These are phyloP conservation scores for Nevesoporus exiguus DNA, from an alignment of 768 basidiomycete genomes.

Conservation along the genomic window DNA sequence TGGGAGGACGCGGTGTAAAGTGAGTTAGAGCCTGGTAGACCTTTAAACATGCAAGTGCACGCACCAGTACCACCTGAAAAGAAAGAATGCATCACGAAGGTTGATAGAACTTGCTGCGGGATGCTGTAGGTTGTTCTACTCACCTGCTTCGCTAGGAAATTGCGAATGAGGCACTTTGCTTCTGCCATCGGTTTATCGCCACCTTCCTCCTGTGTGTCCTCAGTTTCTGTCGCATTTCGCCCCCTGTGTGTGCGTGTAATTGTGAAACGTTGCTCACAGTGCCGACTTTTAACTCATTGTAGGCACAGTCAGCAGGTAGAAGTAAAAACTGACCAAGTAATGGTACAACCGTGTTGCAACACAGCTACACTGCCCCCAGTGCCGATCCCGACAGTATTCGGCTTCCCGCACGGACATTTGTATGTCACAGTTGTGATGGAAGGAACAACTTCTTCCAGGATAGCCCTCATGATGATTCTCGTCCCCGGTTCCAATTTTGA, in stretches of 20 bases:
- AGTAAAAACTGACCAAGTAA: conserved; percentile 1
- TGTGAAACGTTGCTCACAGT: conserved; percentile 1
- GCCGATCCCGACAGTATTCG: background rate
- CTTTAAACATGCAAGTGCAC: too few species aligned
- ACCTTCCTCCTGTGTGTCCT: background rate
- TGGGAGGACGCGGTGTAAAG: too few species aligned
- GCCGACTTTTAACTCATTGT: background rate
- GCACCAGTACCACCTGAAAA: too few species aligned
- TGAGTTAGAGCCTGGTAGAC: too few species aligned
- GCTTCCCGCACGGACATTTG: background rate
- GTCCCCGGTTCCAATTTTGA: background rate
- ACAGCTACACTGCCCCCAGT: background rate
- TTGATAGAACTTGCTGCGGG: too few species aligned
- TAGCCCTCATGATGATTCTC: conserved; percentile 1
- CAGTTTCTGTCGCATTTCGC: too few species aligned
- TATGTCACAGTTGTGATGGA: background rate
- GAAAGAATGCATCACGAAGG: too few species aligned
- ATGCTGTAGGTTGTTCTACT: too few species aligned
- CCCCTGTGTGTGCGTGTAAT: background rate
- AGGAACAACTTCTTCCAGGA: background rate
- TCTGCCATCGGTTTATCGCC: background rate
- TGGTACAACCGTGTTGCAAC: background rate
- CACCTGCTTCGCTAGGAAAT: conserved; percentile 1
- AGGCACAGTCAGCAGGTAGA: background rate
- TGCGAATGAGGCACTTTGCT: background rate